Base-by-base conservation (phyloP, 2,329 filamentous ascomycete species). In the Bipolaris gigantea region DNA sequence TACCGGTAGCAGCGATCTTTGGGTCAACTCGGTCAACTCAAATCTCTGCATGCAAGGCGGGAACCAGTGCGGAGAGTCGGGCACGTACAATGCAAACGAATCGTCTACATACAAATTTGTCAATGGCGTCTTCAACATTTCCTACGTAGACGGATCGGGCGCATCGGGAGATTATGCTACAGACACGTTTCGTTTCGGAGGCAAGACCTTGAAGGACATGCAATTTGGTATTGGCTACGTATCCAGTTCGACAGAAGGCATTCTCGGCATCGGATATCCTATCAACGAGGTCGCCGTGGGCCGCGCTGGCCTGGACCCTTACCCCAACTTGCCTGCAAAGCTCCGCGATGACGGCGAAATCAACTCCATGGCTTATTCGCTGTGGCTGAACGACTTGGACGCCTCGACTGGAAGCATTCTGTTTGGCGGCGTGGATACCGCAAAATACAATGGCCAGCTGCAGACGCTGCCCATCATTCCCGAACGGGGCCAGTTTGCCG, bases 201-300 rank as follows among this genome's bases (percentile, higher is more conserved):
- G 76, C 19, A 72, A 80, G 27, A 80, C 73, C 1, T 62, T 92
- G 30, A 59, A 78, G 3, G 73, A 77, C 51, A 76, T 91, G 50
- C 87, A 92, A 65, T 90, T 92, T 63, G 89, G 89, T 56, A 79
- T 92, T 57, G 89, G 89, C 38, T 90, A 92, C 68, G 69, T 59
- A 0, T 86, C 84, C 3, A 77, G 64, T 38, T 85, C 83, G 5
- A 52, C 70, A 27, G 72, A 95, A 72, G 90, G 90, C 35, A 90
- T 97, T 38, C 74, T 97, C 18, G 92, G 92, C 16, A 88, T 97
- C 57, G 92, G 92, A 6, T 97, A 96, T 71, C 71, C 82, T 0
- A 73, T 81, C 60, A 94, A 95, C 71, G 92, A 97, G 75, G 89
- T 89, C 11, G 85, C 88, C 63, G 84, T 89, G 41, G 81, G 81